phyloP scores from a whole-genome alignment of 2,329 filamentous ascomycete species.

The Colletotrichum simmondsii region DNA sequence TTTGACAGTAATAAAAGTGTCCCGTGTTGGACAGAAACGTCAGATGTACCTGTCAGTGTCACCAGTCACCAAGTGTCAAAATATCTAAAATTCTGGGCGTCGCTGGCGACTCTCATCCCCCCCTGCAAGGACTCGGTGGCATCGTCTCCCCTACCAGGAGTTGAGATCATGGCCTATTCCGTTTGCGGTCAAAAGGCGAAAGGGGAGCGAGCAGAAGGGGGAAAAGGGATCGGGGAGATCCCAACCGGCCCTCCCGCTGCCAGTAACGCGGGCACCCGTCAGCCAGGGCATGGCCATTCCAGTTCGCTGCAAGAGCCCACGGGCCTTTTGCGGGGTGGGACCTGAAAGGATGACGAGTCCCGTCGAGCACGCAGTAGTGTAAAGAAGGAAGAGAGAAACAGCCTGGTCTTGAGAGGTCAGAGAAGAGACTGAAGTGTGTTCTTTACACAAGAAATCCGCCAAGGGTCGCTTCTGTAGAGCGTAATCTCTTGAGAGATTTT shows the following conservation, averaged over 20 bases:
- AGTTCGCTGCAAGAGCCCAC: slow-evolving; percentile 1
- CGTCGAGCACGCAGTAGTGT: too few species aligned
- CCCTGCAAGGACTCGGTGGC: not conserved
- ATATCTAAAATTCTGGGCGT: not conserved
- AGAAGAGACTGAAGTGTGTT: not conserved
- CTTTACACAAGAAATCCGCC: not conserved
- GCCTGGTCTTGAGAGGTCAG: not conserved
- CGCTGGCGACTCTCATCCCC: not conserved
- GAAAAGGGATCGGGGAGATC: slow-evolving; percentile 19
- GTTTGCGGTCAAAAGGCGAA: slow-evolving; percentile 1
- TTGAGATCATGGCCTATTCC: slow-evolving; percentile 15
- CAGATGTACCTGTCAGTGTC: not conserved
- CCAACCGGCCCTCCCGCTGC: slow-evolving; percentile 21
- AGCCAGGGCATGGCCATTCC: not conserved
- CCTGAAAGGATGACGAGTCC: not conserved
- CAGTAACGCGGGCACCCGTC: not conserved
- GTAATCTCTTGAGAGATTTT: not conserved
- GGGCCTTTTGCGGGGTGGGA: slow-evolving; percentile 11
- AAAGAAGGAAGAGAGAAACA: not conserved
- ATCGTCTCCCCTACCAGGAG: not conserved
- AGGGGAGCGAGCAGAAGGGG: not conserved
- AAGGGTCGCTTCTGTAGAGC: not conserved
- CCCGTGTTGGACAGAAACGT: not conserved
- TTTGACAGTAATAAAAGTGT: not conserved
- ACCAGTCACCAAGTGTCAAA: not conserved